Conservation (phyloP, 306 rosid species). For the Rubus idaeus region DNA sequence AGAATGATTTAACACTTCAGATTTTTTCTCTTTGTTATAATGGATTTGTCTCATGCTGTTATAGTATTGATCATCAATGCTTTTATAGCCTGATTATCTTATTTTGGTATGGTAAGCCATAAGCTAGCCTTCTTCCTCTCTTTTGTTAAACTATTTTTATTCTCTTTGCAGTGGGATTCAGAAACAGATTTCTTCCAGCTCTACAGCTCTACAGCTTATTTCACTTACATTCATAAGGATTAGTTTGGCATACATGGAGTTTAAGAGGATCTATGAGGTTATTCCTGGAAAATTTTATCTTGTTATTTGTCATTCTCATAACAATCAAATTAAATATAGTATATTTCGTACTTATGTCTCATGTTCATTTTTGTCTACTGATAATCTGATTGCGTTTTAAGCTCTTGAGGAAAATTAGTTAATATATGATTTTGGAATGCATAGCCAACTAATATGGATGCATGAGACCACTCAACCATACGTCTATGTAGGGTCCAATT, state of each 20-base stretch:
- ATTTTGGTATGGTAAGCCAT: neutral
- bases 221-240: slow-evolving; percentile 64
- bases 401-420: neutral
- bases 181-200: slow-evolving; percentile 75
- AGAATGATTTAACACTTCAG: neutral
- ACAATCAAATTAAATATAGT: neutral
- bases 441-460: neutral
- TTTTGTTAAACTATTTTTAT: neutral
- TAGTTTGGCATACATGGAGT: slow-evolving; percentile 84
- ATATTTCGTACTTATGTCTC: neutral
- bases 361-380: neutral
- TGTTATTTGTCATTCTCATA: neutral
- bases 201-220: slow-evolving; percentile 59
- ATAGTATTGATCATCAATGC: neutral
- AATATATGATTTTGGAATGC: neutral
- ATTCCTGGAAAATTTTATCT: slow-evolving; percentile 21
- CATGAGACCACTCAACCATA: neutral
- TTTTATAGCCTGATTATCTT: neutral
- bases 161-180: slow-evolving; percentile 66
- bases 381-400: neutral
- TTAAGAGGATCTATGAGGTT: slow-evolving; percentile 88
- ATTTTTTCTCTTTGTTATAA: neutral
- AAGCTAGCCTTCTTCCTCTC: neutral
- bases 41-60: neutral
- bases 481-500: neutral